Evolutionary conservation across 148 eudicot species (phyloP).

Genomic region (Rhododendron henanense): DNA sequence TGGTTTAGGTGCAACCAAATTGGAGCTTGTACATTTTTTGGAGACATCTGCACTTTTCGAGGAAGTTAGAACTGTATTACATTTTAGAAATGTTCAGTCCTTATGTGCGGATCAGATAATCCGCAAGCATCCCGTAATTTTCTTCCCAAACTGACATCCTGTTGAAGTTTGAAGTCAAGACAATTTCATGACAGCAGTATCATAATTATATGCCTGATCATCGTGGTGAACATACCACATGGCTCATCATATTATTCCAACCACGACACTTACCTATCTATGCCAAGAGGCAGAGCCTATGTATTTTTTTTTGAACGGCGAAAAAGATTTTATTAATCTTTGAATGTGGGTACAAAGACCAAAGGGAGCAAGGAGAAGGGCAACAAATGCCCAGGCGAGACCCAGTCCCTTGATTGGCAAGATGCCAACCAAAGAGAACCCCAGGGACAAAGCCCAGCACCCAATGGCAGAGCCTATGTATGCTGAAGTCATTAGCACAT

Average conservation of each 20-base stretch:
- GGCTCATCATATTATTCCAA: background rate
- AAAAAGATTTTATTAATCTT: too few relatives aligned
- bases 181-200: background rate
- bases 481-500: background rate
- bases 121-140: background rate
- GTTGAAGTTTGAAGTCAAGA: background rate
- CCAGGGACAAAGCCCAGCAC: too few relatives aligned
- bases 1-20: background rate
- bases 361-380: too few relatives aligned
- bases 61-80: background rate
- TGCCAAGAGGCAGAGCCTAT: background rate
- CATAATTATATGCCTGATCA: background rate
- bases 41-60: background rate
- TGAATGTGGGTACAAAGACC: too few relatives aligned
- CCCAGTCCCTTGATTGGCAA: too few relatives aligned
- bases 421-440: too few relatives aligned
- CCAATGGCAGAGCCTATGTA: background rate
- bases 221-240: background rate
- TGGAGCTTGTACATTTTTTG: background rate
- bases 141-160: background rate
- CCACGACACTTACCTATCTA: background rate
- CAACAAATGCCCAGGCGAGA: too few relatives aligned
- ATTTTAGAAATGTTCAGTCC: background rate
- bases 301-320: background rate
- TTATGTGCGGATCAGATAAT: background rate